Percentiles rank a stretch among this genome's conserved stretches.
These are phyloP conservation scores for Neofusicoccum parvum DNA, from an alignment of 2,329 filamentous ascomycete species.

Conservation along the genomic window DNA sequence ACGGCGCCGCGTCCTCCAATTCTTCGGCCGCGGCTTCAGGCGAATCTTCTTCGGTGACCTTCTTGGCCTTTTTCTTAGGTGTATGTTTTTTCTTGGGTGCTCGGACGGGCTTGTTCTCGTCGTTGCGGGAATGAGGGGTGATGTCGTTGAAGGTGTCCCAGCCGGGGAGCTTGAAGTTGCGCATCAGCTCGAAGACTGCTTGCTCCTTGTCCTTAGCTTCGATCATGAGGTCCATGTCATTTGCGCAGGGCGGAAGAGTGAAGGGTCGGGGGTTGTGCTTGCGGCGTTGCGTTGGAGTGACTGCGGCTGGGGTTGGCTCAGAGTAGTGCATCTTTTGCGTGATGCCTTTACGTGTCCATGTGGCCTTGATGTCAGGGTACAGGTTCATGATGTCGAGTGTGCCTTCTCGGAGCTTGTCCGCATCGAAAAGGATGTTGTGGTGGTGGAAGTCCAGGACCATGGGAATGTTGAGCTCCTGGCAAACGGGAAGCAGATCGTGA, in stretches of 20 bases:
- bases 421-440: conserved; percentile 89
- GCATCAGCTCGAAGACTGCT: conserved; percentile 92
- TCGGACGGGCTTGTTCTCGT: conserved; percentile 65
- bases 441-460: conserved; percentile 93
- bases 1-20: conserved; percentile 33
- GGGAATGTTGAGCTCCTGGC: conserved; percentile 92
- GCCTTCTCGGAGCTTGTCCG: conserved; percentile 73
- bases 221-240: conserved; percentile 96
- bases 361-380: conserved; percentile 76
- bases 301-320: conserved; percentile 73
- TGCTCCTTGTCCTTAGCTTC: conserved; percentile 99
- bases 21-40: conserved; percentile 44
- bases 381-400: conserved; percentile 77
- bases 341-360: conserved; percentile 82
- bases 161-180: conserved; percentile 80
- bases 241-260: conserved; percentile 77
- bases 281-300: conserved; percentile 75
- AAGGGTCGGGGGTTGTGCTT: conserved; percentile 83
- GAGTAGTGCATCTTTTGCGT: conserved; percentile 98
- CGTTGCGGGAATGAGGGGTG: conserved; percentile 72
- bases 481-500: conserved; percentile 85
- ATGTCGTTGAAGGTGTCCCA: conserved; percentile 76
- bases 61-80: conserved; percentile 49
- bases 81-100: conserved; percentile 43
- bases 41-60: conserved; percentile 38